Evolutionary conservation across 2,329 filamentous ascomycete genomes (phyloP).

Genomic region (Xylaria polymorpha): DNA sequence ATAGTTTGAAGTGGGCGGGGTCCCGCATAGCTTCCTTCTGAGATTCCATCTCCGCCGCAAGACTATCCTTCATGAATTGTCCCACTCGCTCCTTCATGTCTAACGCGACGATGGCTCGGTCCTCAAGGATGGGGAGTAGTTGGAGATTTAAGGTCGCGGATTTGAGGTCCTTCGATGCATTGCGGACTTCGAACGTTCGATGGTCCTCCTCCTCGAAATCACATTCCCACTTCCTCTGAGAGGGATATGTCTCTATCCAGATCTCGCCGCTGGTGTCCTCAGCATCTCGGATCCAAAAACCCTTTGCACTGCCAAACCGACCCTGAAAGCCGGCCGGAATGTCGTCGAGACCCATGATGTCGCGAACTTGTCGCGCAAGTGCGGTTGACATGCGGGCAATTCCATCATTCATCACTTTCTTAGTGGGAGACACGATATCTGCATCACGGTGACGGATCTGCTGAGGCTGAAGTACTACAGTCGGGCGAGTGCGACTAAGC

Average conservation of each 20-base stretch:
- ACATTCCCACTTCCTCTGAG: slow-evolving; percentile 75
- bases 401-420: slow-evolving; percentile 72
- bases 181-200: slow-evolving; percentile 73
- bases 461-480: slow-evolving; percentile 57
- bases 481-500: slow-evolving; percentile 63
- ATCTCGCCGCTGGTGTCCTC: slow-evolving; percentile 58
- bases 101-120: slow-evolving; percentile 61
- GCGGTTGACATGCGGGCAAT: slow-evolving; percentile 72
- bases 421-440: slow-evolving; percentile 56
- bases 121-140: slow-evolving; percentile 74
- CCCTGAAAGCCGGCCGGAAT: slow-evolving; percentile 75
- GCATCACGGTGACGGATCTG: slow-evolving; percentile 57
- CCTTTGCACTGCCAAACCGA: slow-evolving; percentile 78
- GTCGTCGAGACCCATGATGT: slow-evolving; percentile 61
- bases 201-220: slow-evolving; percentile 61
- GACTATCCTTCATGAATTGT: slow-evolving; percentile 59
- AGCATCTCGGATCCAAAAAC: slow-evolving; percentile 75
- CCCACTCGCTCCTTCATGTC: slow-evolving; percentile 62
- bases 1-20: slow-evolving; percentile 63
- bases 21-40: slow-evolving; percentile 64
- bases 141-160: slow-evolving; percentile 72
- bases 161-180: slow-evolving; percentile 58
- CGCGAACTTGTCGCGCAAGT: slow-evolving; percentile 65
- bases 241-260: slow-evolving; percentile 75
- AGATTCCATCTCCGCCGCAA: slow-evolving; percentile 64